These are phyloP conservation scores for Aspergillus panamensis DNA, from an alignment of 495 filamentous ascomycete genomes.

Conservation along the genomic window DNA sequence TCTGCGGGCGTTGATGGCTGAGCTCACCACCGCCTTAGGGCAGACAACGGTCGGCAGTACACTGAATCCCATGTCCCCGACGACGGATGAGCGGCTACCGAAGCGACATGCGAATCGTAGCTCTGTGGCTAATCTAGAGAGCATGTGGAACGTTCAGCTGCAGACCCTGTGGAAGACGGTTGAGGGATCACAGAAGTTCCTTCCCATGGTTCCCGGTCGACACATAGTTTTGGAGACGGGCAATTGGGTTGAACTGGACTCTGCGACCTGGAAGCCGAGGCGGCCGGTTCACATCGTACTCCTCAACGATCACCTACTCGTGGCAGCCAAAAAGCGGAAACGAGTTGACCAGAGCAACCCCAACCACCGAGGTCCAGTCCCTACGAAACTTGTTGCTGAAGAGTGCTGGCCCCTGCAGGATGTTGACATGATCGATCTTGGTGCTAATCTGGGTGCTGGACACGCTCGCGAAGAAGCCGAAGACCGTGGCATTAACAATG, in stretches of 20 bases:
- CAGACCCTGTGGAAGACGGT: conserved; percentile 86
- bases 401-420: conserved; percentile 93
- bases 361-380: conserved; percentile 54
- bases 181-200: conserved; percentile 93
- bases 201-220: conserved; percentile 84
- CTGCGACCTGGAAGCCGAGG: conserved; percentile 89
- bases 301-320: conserved; percentile 89
- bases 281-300: conserved; percentile 84
- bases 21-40: conserved; percentile 75
- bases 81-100: conserved; percentile 45
- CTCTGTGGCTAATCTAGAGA: conserved; percentile 87
- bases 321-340: conserved; percentile 88
- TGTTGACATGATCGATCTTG: conserved; percentile 88
- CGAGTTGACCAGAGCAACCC: conserved; percentile 64
- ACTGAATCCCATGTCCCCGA: conserved; percentile 42
- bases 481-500: conserved; percentile 71
- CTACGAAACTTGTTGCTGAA: conserved; percentile 83
- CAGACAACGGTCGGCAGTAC: conserved; percentile 56
- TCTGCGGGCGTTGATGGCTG: conserved; percentile 81
- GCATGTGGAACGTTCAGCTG: conserved; percentile 84
- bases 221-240: conserved; percentile 89
- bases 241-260: conserved; percentile 93
- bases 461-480: conserved; percentile 51
- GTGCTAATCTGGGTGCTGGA: conserved; percentile 55
- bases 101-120: conserved; percentile 50